A percentile compares a stretch with the other conserved stretches of the same genome.
These are phyloP conservation scores for Coemansia sp. DNA, from an alignment of 192 early-diverging fungal genomes.

Conservation along the genomic window DNA sequence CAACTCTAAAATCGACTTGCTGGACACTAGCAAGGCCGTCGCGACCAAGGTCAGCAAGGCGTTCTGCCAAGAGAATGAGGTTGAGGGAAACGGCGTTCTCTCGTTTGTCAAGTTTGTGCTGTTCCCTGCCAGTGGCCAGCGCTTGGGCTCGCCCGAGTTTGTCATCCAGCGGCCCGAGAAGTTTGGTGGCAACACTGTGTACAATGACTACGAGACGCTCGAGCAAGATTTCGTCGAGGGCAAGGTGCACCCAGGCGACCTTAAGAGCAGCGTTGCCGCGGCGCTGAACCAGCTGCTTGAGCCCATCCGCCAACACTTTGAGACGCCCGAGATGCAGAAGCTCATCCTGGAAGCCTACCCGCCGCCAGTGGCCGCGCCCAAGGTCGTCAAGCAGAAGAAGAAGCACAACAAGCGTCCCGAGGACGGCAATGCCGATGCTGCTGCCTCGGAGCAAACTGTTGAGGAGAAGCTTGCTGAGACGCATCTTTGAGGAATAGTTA, in stretches of 20 bases:
- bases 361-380: conserved; percentile 58
- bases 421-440: background rate
- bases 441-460: conserved; percentile 15
- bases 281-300: conserved; percentile 85
- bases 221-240: conserved; percentile 86
- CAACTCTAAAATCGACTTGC: conserved; percentile 96
- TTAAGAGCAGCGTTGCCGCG: conserved; percentile 84
- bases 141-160: conserved; percentile 57
- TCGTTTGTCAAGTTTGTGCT: conserved; percentile 88
- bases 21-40: conserved; percentile 81
- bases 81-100: conserved; percentile 89
- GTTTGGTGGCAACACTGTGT: conserved; percentile 87
- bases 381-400: conserved; percentile 61
- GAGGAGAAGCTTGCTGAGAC: conserved; percentile 34
- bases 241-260: conserved; percentile 91
- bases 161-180: conserved; percentile 79
- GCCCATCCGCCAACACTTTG: conserved; percentile 82
- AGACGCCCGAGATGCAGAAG: conserved; percentile 66
- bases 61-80: conserved; percentile 96
- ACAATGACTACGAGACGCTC: conserved; percentile 68
- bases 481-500: conserved; percentile 19
- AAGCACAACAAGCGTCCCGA: conserved; percentile 58
- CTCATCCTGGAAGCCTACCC: conserved; percentile 88
- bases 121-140: conserved; percentile 83
- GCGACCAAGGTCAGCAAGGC: conserved; percentile 89